Percentiles rank a stretch among this genome's conserved stretches.
Conservation (phyloP, 768 basidiomycete genomes). For the Tephrocybe sp. region DNA sequence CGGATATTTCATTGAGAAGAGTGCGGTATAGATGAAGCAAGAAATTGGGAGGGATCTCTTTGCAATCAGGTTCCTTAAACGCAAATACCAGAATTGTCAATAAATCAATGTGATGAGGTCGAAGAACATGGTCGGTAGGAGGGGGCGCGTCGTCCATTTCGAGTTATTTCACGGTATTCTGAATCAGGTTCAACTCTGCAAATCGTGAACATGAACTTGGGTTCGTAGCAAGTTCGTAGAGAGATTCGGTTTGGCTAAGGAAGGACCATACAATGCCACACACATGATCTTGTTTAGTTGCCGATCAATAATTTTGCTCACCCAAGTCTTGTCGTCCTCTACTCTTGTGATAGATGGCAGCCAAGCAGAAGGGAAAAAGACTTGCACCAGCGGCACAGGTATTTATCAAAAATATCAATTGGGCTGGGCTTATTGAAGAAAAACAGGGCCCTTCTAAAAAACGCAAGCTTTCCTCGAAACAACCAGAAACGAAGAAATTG, state of each 20-base stretch:
- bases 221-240: too few species aligned
- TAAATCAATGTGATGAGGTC: conserved; percentile 75
- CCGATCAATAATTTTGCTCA: background rate
- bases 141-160: conserved; percentile 51
- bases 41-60: conserved; percentile 54
- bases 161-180: background rate
- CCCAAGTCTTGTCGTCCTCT: background rate
- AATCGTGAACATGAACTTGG: too few species aligned
- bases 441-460: conserved; percentile 52
- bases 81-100: conserved; percentile 60
- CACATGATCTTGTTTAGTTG: background rate
- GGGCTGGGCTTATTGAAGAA: background rate
- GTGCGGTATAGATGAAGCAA: conserved; percentile 62
- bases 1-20: conserved; percentile 67
- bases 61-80: conserved; percentile 57
- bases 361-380: conserved; percentile 32
- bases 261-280: too few species aligned
- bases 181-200: too few species aligned
- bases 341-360: conserved; percentile 4
- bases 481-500: conserved; percentile 20
- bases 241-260: too few species aligned
- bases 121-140: conserved; percentile 63
- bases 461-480: conserved; percentile 47
- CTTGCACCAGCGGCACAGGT: conserved; percentile 28
- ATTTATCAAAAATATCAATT: background rate